Percentiles rank a stretch among this genome's conserved stretches.
Evolutionary conservation across 2,329 filamentous ascomycete species (phyloP).

Genomic region (Sporothrix mexicana): DNA sequence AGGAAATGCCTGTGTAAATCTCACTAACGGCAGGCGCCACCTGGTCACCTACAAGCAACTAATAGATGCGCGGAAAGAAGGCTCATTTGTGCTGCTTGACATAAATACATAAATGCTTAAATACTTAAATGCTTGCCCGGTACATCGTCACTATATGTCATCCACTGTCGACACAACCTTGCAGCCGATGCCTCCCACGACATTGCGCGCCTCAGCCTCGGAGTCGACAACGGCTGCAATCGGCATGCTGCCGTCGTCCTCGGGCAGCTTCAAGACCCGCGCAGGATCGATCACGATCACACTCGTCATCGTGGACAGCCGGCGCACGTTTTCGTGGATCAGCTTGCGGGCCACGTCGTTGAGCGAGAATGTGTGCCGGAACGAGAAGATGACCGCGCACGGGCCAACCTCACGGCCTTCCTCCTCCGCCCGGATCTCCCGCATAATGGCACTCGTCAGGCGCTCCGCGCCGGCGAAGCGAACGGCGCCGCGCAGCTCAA

Average conservation of each 20-base stretch:
- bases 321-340: slow-evolving; percentile 15
- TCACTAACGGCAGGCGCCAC: neutral
- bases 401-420: neutral
- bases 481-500: slow-evolving; percentile 27
- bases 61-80: no score
- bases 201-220: slow-evolving; percentile 5
- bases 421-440: neutral
- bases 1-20: neutral
- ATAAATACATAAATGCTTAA: no score
- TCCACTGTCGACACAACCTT: neutral
- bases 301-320: neutral
- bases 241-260: neutral
- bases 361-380: slow-evolving; percentile 21
- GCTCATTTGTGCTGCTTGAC: no score
- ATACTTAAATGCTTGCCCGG: no score
- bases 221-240: neutral
- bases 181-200: slow-evolving; percentile 9
- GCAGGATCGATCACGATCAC: slow-evolving; percentile 5
- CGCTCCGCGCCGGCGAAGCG: slow-evolving; percentile 26
- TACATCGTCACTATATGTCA: neutral
- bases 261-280: neutral
- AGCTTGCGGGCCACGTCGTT: slow-evolving; percentile 20
- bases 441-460: slow-evolving; percentile 20
- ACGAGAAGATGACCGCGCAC: slow-evolving; percentile 19
- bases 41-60: no score